phyloP scores from a whole-genome alignment of 768 basidiomycete genomes.

The Suillus alpinus region DNA sequence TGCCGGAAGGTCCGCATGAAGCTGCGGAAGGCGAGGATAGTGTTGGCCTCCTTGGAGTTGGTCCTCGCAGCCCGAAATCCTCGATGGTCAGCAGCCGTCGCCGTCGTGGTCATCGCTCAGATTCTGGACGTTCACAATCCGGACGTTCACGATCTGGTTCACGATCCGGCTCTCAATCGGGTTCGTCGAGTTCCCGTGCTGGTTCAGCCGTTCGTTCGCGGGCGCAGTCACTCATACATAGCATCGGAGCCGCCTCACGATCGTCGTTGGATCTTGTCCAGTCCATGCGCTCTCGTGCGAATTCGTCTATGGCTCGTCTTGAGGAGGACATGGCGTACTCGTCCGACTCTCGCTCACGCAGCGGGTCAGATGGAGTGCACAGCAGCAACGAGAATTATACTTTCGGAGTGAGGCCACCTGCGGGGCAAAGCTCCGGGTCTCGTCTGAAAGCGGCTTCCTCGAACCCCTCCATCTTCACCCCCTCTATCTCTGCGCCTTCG shows the following conservation, averaged over 20 bases:
- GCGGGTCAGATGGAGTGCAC: slow-evolving; percentile 45
- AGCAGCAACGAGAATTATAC: slow-evolving; percentile 69
- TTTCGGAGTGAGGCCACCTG: slow-evolving; percentile 44
- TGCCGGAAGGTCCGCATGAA: slow-evolving; percentile 53
- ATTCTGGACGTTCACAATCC: slow-evolving; percentile 33
- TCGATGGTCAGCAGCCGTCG: slow-evolving; percentile 35
- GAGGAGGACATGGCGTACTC: slow-evolving; percentile 47
- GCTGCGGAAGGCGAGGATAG: slow-evolving; percentile 63
- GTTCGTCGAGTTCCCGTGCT: slow-evolving; percentile 39
- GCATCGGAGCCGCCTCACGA: slow-evolving; percentile 56
- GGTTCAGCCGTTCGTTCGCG: slow-evolving; percentile 59
- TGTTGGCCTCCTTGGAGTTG: slow-evolving; percentile 52
- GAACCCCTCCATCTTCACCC: slow-evolving; percentile 1
- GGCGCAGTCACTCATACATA: slow-evolving; percentile 66
- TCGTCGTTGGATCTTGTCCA: slow-evolving; percentile 59
- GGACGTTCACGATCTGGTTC: slow-evolving; percentile 27
- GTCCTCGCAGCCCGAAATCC: slow-evolving; percentile 50
- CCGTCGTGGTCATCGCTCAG: slow-evolving; percentile 25
- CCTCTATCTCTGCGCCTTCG: slow-evolving; percentile 25
- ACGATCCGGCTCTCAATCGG: slow-evolving; percentile 19
- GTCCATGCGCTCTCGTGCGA: slow-evolving; percentile 49
- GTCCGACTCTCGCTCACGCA: slow-evolving; percentile 34
- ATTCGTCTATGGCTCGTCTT: slow-evolving; percentile 69
- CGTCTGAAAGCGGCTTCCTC: slow-evolving; percentile 18
- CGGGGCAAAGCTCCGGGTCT: slow-evolving; percentile 11